Conservation (phyloP, 345 rosid species). For the Anacardium occidentale region DNA sequence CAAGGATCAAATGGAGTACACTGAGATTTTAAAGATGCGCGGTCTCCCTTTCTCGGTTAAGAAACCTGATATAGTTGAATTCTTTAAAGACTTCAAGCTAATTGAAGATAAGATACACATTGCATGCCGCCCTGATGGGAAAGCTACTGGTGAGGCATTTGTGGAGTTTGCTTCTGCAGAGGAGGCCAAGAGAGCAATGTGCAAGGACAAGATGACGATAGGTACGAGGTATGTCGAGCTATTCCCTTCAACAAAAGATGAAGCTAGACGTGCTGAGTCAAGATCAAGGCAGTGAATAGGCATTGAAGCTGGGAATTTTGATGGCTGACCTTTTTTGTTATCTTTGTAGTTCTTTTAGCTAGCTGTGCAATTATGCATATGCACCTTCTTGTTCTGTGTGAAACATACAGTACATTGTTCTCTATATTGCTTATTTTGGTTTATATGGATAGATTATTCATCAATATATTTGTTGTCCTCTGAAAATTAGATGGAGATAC, state of each 20-base stretch:
- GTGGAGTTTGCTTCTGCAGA: constrained; percentile 75
- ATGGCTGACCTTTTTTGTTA: background rate
- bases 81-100: constrained; percentile 66
- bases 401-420: background rate
- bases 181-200: constrained; percentile 86
- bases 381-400: background rate
- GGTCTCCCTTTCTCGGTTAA: constrained; percentile 90
- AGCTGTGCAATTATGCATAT: background rate
- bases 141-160: constrained; percentile 90
- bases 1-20: constrained; percentile 73
- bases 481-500: background rate
- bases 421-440: background rate
- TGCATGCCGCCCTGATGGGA: constrained; percentile 93
- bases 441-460: background rate
- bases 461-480: background rate
- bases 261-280: constrained; percentile 86
- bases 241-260: constrained; percentile 78
- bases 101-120: constrained; percentile 63
- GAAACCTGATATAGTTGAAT: constrained; percentile 62
- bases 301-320: background rate
- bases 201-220: constrained; percentile 85
- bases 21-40: constrained; percentile 83
- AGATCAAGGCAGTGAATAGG: constrained; percentile 74
- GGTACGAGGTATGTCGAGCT: constrained; percentile 87
- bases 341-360: background rate